Percentiles rank a stretch among this genome's conserved stretches.
Evolutionary conservation across 805 yeast species (phyloP).

Genomic region (Starmerella lactis-condensi): DNA sequence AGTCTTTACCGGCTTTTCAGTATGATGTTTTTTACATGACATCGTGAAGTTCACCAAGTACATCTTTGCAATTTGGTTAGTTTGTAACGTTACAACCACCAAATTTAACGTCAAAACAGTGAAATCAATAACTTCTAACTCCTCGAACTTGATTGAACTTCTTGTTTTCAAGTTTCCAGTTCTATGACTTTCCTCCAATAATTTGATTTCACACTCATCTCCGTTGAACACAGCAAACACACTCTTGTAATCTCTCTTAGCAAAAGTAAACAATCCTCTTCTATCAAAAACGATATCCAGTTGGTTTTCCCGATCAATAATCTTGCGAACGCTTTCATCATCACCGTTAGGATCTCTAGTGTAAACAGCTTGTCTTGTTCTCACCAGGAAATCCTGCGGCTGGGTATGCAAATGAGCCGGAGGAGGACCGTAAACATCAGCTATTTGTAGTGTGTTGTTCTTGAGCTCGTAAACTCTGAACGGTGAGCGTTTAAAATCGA

Average conservation of each 20-base stretch:
- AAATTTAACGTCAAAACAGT: neutral
- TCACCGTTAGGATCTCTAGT: constrained; percentile 14
- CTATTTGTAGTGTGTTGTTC: neutral
- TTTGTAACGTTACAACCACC: neutral
- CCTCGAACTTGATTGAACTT: constrained; percentile 5
- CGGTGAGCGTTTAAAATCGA: constrained; percentile 13
- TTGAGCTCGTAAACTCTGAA: constrained; percentile 6
- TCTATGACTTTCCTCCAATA: constrained; percentile 12
- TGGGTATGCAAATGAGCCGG: constrained; percentile 2
- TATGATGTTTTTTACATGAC: no score
- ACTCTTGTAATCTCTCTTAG: constrained; percentile 7
- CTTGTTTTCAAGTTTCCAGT: constrained; percentile 4
- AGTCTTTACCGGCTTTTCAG: no score
- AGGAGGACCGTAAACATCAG: constrained; percentile 4
- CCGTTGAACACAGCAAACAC: constrained; percentile 10
- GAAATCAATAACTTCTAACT: neutral
- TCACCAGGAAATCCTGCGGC: constrained; percentile 10
- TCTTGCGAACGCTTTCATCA: constrained; percentile 7
- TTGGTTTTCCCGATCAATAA: constrained; percentile 2
- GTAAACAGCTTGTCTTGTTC: constrained; percentile 11
- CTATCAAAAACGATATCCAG: constrained; percentile 6
- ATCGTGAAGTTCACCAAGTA: no score
- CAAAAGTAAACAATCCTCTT: constrained; percentile 5
- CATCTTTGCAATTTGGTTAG: no score
- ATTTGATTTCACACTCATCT: constrained; percentile 3